A percentile compares a stretch with the other conserved stretches of the same genome.
phyloP scores from a whole-genome alignment of 1,284 basidiomycete species.

The Stygiomarasmius scandens region DNA sequence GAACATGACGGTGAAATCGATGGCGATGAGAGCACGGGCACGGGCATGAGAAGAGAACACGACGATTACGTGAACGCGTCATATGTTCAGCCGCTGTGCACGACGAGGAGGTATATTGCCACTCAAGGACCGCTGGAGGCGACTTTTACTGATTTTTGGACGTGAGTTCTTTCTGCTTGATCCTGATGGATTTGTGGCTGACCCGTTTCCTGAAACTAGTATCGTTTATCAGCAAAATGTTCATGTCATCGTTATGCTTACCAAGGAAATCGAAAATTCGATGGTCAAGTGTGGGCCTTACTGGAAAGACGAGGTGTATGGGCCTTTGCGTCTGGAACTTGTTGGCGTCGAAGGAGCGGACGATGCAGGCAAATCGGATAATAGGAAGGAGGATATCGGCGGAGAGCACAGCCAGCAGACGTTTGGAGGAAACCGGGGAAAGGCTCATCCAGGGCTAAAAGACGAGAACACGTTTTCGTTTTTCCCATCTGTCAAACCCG shows the following conservation, averaged over 20 bases:
- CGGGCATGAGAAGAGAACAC: constrained; percentile 30
- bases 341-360: constrained; percentile 38
- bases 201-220: constrained; percentile 34
- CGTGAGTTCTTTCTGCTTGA: constrained; percentile 55
- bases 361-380: constrained; percentile 10
- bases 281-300: constrained; percentile 92
- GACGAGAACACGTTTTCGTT: constrained; percentile 2
- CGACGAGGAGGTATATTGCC: constrained; percentile 85
- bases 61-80: constrained; percentile 96
- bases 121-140: constrained; percentile 94
- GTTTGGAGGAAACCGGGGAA: constrained; percentile 2
- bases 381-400: not conserved
- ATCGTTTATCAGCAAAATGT: constrained; percentile 83
- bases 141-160: constrained; percentile 95
- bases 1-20: not conserved
- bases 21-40: not conserved
- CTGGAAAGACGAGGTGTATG: constrained; percentile 79
- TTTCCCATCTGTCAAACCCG: constrained; percentile 4
- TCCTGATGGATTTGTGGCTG: not conserved
- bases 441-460: not conserved
- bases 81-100: constrained; percentile 84
- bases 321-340: constrained; percentile 66
- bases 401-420: not conserved
- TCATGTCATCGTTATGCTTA: constrained; percentile 86
- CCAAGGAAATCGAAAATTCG: constrained; percentile 88